Conservation (phyloP, 2,329 filamentous ascomycete species). For the Cryoendolithus antarcticus region DNA sequence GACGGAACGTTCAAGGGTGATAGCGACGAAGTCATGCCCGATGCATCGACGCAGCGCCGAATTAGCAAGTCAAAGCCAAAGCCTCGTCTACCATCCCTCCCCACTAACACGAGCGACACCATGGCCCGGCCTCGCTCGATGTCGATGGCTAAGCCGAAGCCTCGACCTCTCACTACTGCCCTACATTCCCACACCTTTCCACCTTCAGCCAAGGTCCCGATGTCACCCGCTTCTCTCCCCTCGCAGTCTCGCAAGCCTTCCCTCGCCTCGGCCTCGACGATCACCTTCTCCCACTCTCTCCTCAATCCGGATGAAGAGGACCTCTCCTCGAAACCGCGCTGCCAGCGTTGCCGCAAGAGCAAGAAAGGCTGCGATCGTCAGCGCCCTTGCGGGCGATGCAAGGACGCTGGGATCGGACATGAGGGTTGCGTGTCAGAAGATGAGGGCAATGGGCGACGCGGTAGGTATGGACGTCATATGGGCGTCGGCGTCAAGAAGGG, state of each 20-base stretch:
- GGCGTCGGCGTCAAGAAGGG: conserved; percentile 52
- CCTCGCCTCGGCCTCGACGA: conserved; percentile 44
- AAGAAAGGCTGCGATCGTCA: conserved; percentile 99
- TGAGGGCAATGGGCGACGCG: conserved; percentile 92
- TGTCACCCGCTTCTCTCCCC: conserved; percentile 51
- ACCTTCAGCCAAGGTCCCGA: conserved; percentile 29
- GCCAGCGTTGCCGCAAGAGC: conserved; percentile 96
- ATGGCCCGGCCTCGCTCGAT: conserved; percentile 29
- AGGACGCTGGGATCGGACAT: conserved; percentile 83
- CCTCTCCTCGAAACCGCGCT: conserved; percentile 87
- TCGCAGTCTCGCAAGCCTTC: conserved; percentile 63
- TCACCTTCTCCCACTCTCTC: conserved; percentile 48
- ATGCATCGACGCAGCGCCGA: conserved; percentile 20
- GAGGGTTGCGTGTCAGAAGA: conserved; percentile 97
- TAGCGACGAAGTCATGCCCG: conserved; percentile 30
- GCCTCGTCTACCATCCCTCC: conserved; percentile 13
- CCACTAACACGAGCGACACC: too few relatives aligned
- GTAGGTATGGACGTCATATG: conserved; percentile 68
- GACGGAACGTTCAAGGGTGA: conserved; percentile 43
- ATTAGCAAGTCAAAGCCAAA: conserved; percentile 31
- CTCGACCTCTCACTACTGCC: conserved; percentile 19
- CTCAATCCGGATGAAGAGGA: conserved; percentile 66
- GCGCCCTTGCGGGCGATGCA: conserved; percentile 86
- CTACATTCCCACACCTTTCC: conserved; percentile 3
- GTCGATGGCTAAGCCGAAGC: conserved; percentile 42